These are phyloP conservation scores for Pseudogymnoascus sp. DNA, from an alignment of 2,329 filamentous ascomycete species.

Conservation along the genomic window DNA sequence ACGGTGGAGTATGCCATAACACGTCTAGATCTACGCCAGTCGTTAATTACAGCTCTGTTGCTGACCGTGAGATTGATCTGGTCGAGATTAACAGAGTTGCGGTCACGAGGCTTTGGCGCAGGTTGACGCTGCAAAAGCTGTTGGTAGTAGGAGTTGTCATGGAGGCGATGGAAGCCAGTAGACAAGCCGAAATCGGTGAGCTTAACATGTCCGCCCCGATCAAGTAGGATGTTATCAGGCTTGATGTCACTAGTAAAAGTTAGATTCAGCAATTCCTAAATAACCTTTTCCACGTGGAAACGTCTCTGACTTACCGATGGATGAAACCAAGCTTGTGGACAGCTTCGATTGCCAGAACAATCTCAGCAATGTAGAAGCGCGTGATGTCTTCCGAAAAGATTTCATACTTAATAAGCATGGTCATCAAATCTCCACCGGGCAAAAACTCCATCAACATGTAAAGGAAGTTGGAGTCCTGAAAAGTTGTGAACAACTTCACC, in stretches of 20 bases:
- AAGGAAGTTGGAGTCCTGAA: conserved; percentile 91
- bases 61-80: conserved; percentile 97
- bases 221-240: conserved; percentile 94
- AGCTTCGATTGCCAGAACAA: conserved; percentile 95
- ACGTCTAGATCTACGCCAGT: conserved; percentile 91
- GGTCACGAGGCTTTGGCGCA: conserved; percentile 64
- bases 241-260: conserved; percentile 74
- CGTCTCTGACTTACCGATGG: conserved; percentile 62
- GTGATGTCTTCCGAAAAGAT: conserved; percentile 99
- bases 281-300: neutral
- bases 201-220: conserved; percentile 94
- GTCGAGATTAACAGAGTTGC: conserved; percentile 90
- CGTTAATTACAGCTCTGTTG: conserved; percentile 96
- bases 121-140: conserved; percentile 85
- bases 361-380: conserved; percentile 97
- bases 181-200: conserved; percentile 96
- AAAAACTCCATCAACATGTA: conserved; percentile 99
- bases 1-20: conserved; percentile 98
- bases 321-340: conserved; percentile 98
- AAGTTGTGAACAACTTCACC: conserved; percentile 95
- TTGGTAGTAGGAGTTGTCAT: conserved; percentile 98
- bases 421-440: conserved; percentile 97
- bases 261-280: neutral
- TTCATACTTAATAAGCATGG: conserved; percentile 99
- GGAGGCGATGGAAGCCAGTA: conserved; percentile 94